Evolutionary conservation across 2,329 filamentous ascomycete species (phyloP).

Genomic region (Monosporascus sp.): DNA sequence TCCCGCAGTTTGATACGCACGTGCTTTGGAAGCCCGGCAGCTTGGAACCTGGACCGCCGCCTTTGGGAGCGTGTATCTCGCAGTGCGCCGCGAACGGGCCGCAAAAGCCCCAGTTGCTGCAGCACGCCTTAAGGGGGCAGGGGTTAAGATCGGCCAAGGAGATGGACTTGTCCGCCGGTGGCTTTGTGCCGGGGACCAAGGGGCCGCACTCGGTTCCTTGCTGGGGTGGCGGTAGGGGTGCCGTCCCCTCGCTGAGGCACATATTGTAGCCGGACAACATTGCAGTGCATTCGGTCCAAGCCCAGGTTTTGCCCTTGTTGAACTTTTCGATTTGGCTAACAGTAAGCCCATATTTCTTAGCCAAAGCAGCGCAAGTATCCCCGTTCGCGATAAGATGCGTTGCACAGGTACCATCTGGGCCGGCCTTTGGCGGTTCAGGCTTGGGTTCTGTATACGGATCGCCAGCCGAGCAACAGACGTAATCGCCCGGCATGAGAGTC

Average conservation of each 20-base stretch:
- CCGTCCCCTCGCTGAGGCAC: constrained; percentile 16
- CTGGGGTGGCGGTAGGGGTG: constrained; percentile 13
- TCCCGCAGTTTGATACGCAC: constrained; percentile 7
- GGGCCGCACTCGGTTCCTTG: constrained; percentile 13
- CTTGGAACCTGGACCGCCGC: constrained; percentile 3
- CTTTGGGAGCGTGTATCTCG: constrained; percentile 12
- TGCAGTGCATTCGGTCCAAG: constrained; percentile 12
- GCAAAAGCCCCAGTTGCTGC: constrained; percentile 18
- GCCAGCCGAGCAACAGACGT: constrained; percentile 33
- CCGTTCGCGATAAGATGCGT: constrained; percentile 25
- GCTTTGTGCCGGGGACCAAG: constrained; percentile 4
- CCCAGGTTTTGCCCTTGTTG: constrained; percentile 18
- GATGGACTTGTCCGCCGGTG: background rate
- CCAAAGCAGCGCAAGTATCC: constrained; percentile 29
- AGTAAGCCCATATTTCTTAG: constrained; percentile 13
- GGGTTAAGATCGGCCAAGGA: constrained; percentile 3
- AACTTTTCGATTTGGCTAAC: constrained; percentile 8
- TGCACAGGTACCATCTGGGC: constrained; percentile 30
- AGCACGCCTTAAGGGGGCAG: constrained; percentile 6
- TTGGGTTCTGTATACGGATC: constrained; percentile 8
- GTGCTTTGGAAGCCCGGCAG: background rate
- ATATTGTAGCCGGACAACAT: constrained; percentile 12
- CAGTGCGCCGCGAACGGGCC: constrained; percentile 30
- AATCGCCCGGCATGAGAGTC: constrained; percentile 26
- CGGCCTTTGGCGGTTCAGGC: constrained; percentile 29